A percentile compares a stretch with the other conserved stretches of the same genome.
These are phyloP conservation scores for Rozella allomycis DNA, from an alignment of 371 early-diverging fungal genomes.

Conservation along the genomic window DNA sequence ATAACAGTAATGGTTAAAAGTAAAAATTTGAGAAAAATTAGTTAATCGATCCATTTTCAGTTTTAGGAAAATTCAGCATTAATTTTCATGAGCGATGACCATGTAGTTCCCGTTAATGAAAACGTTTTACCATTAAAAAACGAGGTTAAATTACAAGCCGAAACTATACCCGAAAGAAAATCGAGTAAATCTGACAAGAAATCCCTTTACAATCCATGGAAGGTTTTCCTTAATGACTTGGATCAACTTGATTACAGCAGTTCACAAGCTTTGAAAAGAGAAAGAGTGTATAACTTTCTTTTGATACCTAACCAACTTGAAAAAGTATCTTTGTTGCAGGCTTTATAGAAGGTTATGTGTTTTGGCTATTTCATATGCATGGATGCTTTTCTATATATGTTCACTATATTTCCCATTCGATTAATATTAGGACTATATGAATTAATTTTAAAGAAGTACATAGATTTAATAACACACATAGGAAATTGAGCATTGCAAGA, in stretches of 20 bases:
- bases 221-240: too few species aligned
- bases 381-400: slow-evolving; percentile 76
- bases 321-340: slow-evolving; percentile 23
- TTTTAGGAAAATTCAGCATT: too few species aligned
- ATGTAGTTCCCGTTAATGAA: neutral
- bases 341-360: slow-evolving; percentile 34
- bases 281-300: slow-evolving; percentile 58
- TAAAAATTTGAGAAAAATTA: too few species aligned
- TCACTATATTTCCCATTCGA: slow-evolving; percentile 78
- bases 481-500: slow-evolving; percentile 40
- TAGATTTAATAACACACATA: slow-evolving; percentile 2
- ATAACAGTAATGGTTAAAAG: too few species aligned
- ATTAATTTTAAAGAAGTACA: slow-evolving; percentile 4
- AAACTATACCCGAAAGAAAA: slow-evolving; percentile 5
- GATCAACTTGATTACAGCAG: slow-evolving; percentile 46
- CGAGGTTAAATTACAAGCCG: slow-evolving; percentile 8
- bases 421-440: slow-evolving; percentile 17
- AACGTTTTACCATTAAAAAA: slow-evolving; percentile 1
- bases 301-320: slow-evolving; percentile 55
- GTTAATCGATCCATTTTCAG: too few species aligned
- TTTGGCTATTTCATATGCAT: slow-evolving; percentile 79
- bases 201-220: slow-evolving; percentile 9
- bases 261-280: slow-evolving; percentile 50
- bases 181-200: slow-evolving; percentile 2
- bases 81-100: too few species aligned